Evolutionary conservation across 2,329 filamentous ascomycete species (phyloP), one percentile per base, ranked within the genome.

Genomic region (Aphanocladium album): DNA sequence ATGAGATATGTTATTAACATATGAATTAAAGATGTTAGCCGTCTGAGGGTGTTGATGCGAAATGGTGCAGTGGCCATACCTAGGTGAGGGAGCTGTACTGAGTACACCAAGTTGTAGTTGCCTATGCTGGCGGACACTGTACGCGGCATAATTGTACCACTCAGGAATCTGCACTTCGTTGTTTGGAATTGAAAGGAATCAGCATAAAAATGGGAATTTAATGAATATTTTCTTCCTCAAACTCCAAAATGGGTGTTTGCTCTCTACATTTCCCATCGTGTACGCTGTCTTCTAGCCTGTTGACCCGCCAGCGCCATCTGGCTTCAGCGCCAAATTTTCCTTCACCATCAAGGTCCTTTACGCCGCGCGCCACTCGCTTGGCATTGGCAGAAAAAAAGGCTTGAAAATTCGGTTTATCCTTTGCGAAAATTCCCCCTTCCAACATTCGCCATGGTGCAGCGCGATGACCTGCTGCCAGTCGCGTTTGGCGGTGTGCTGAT

Each of bases 301-400:
- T 25, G 37, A 45, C 52, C 52, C 39, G 52, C 52, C 52, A 25
- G 30, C 39, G 23, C 21, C 11, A 23, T 43, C 17, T 19, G 25
- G 23, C 51, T 30, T 55, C 39, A 45, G 21, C 35, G n/a, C 54
- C 54, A 50, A 57, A 21, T 59, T 59, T 59, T 52, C 47, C 35
- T 17, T 16, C 23, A 25, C 56, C 56, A 59, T 59, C 56, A 59
- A 52, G 56, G 56, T 59, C 37, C 45, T 47, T 46, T n/a, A 37
- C 45, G 17, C 45, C 23, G 46, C 47, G 46, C 56, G n/a, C n/a
- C 56, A 59, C 56, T 19, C 11, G 35, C 56, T 52, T 51, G 46
- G 56, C 56, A 45, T 21, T 5, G 21, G 50, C 21, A 37, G 19
- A 23, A 12, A n/a, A 50, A 12, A n/a, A n/a, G 37, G 25, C 17